Conservation (phyloP, 2,329 filamentous ascomycete species). For the Scedosporium boydii region DNA sequence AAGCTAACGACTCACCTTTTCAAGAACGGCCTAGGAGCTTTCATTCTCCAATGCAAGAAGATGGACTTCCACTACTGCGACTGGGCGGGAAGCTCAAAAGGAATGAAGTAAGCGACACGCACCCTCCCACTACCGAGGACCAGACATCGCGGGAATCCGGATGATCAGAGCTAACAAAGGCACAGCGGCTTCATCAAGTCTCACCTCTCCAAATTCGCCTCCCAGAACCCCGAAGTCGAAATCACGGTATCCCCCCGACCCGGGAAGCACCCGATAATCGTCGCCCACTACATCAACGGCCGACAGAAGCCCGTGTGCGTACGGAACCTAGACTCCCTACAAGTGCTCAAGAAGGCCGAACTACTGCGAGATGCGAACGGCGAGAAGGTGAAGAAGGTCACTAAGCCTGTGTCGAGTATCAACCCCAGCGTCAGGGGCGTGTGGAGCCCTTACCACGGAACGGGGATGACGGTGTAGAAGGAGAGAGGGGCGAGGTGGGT, state of each 20-base stretch:
- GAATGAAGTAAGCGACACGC: conserved; percentile 67
- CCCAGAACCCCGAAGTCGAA: conserved; percentile 77
- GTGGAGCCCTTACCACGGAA: conserved; percentile 62
- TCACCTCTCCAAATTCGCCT: conserved; percentile 67
- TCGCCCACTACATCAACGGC: conserved; percentile 89
- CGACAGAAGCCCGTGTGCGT: conserved; percentile 79
- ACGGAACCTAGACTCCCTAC: conserved; percentile 69
- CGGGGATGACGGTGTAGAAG: conserved; percentile 42
- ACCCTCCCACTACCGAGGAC: not conserved
- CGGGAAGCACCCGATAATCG: conserved; percentile 79
- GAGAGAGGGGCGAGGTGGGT: not conserved
- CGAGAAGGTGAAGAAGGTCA: conserved; percentile 57
- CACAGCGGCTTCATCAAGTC: conserved; percentile 71
- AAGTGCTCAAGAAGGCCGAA: conserved; percentile 73
- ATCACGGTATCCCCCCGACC: conserved; percentile 85
- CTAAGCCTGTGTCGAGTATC: conserved; percentile 55
- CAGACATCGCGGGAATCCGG: not conserved
- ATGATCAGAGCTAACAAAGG: conserved; percentile 16
- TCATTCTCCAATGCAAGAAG: conserved; percentile 94
- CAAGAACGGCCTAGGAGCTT: conserved; percentile 92
- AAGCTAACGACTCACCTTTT: conserved; percentile 8
- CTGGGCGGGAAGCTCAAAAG: conserved; percentile 83
- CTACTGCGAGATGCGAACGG: conserved; percentile 65
- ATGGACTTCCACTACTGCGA: conserved; percentile 97
- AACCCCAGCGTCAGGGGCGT: conserved; percentile 59